phyloP scores from a whole-genome alignment of 331 rosid species.

The Erythrophleum ivorense region DNA sequence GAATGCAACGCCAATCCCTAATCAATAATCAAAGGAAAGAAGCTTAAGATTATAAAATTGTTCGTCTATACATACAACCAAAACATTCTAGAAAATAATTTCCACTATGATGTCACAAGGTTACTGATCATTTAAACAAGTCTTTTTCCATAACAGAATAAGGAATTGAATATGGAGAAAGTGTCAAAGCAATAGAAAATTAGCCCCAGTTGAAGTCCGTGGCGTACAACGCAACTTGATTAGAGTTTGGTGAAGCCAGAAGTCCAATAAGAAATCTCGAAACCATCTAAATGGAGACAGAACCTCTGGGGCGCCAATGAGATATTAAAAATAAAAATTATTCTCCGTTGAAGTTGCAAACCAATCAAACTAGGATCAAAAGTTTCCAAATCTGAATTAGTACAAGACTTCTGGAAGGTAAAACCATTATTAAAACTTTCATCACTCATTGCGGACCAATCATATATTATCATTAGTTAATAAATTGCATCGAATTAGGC shows the following conservation, averaged over 20 bases:
- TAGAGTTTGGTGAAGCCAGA: slow-evolving; percentile 28
- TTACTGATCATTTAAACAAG: background rate
- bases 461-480: slow-evolving; percentile 8
- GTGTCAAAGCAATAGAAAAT: slow-evolving; percentile 31
- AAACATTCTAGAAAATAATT: background rate
- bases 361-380: slow-evolving; percentile 19
- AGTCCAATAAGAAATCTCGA: slow-evolving; percentile 34
- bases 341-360: slow-evolving; percentile 4
- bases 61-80: background rate
- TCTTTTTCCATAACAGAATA: slow-evolving; percentile 29
- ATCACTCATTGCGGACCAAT: background rate
- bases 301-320: background rate
- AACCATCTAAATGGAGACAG: slow-evolving; percentile 13
- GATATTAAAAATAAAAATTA: background rate
- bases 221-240: slow-evolving; percentile 32
- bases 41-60: slow-evolving; percentile 5
- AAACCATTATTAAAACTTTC: too few species aligned
- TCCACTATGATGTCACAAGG: slow-evolving; percentile 15
- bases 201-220: slow-evolving; percentile 32
- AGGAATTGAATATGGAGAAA: slow-evolving; percentile 28
- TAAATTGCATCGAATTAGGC: slow-evolving; percentile 10
- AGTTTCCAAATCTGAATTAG: slow-evolving; percentile 18
- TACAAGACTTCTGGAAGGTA: background rate
- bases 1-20: background rate
- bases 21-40: background rate